Percentiles rank a stretch among this genome's conserved stretches.
phyloP scores from a whole-genome alignment of 2,329 filamentous ascomycete species.

The Zymoseptoria tritici region DNA sequence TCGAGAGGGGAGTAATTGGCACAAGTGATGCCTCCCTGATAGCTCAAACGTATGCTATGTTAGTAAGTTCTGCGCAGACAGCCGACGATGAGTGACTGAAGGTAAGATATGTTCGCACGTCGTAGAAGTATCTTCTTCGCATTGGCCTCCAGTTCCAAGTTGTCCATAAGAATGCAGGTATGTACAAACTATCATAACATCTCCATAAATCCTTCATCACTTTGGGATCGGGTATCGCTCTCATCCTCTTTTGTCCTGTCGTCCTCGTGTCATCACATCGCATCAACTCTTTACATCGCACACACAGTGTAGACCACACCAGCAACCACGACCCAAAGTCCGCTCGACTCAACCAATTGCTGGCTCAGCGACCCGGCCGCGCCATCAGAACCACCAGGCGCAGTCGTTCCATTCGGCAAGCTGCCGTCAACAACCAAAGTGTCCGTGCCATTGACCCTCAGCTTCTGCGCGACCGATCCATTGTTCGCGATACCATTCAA shows the following conservation, averaged over 20 bases:
- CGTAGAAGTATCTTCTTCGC: no score
- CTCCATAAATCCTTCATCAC: neutral
- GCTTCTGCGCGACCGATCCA: slow-evolving; percentile 55
- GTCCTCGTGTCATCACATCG: neutral
- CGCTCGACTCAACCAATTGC: slow-evolving; percentile 8
- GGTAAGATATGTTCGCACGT: no score
- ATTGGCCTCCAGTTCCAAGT: no score
- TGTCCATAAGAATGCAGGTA: neutral
- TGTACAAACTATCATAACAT: neutral
- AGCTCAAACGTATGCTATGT: no score
- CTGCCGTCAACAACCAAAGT: slow-evolving; percentile 67
- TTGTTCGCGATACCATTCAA: slow-evolving; percentile 55
- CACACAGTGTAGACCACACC: slow-evolving; percentile 32
- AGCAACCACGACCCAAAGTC: slow-evolving; percentile 34
- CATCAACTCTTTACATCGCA: slow-evolving; percentile 19
- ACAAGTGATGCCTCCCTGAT: no score
- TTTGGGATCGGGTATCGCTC: neutral
- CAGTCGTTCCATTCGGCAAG: slow-evolving; percentile 46
- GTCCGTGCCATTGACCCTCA: slow-evolving; percentile 52
- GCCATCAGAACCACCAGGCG: slow-evolving; percentile 32
- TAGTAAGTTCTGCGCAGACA: no score
- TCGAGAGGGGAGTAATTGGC: no score
- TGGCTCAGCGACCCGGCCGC: slow-evolving; percentile 6
- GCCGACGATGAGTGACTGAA: no score
- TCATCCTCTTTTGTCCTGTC: neutral